Conservation (phyloP, 129 eudicot species). For the Pseudognaphalium luteoalbum region DNA sequence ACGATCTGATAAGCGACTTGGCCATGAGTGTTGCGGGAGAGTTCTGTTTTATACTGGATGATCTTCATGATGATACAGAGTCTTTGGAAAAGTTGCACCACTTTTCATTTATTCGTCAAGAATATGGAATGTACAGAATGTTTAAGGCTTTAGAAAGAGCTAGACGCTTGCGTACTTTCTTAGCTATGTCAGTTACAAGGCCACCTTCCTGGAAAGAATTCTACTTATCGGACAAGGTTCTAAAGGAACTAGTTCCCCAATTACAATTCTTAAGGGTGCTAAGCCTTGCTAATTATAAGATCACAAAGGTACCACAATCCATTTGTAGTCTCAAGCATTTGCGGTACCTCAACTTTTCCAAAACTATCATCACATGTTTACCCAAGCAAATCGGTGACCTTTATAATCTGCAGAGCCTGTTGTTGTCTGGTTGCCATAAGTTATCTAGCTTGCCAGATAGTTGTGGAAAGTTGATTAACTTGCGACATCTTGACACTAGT, state of each 20-base stretch:
- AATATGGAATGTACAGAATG: conserved; percentile 20
- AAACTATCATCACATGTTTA: conserved; percentile 15
- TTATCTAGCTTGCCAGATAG: conserved; percentile 33
- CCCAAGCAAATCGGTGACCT: conserved; percentile 34
- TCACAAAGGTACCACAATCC: conserved; percentile 16
- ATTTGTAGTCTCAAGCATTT: conserved; percentile 32
- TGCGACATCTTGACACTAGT: conserved; percentile 45
- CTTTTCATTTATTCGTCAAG: conserved; percentile 30
- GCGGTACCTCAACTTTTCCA: conserved; percentile 16
- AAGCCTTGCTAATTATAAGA: background rate
- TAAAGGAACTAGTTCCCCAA: conserved; percentile 16
- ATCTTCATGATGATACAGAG: background rate
- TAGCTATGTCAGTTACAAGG: conserved; percentile 30
- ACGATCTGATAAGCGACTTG: conserved; percentile 38
- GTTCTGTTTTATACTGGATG: conserved; percentile 21
- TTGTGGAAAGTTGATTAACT: conserved; percentile 17
- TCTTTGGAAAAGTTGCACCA: conserved; percentile 29
- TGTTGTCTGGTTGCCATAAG: conserved; percentile 24
- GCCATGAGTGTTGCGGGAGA: conserved; percentile 34
- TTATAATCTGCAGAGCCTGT: conserved; percentile 41
- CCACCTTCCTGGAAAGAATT: background rate
- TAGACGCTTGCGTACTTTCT: conserved; percentile 36
- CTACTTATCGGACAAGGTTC: conserved; percentile 8
- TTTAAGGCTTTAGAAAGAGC: conserved; percentile 31
- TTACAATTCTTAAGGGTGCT: conserved; percentile 18